Evolutionary conservation across 805 yeast species (phyloP).

Genomic region (Ogataea wickerhamii): DNA sequence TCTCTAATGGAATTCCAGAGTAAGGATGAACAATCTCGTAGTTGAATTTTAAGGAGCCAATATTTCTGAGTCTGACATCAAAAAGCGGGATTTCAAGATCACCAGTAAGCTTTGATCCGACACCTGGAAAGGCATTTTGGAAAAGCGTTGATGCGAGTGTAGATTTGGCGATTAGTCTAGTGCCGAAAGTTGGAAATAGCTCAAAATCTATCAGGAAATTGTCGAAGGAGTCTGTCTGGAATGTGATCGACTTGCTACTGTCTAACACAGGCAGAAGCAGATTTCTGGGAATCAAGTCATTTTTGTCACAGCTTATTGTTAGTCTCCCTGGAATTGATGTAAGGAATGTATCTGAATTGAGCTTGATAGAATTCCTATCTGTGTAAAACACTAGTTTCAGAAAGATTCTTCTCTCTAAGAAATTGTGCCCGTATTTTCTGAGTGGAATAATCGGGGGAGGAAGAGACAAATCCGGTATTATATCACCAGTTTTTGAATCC

Average conservation of each 20-base stretch:
- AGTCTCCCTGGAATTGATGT: slow-evolving; percentile 71
- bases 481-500: slow-evolving; percentile 47
- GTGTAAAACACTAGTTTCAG: slow-evolving; percentile 69
- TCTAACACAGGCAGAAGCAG: slow-evolving; percentile 74
- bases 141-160: slow-evolving; percentile 65
- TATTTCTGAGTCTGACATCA: slow-evolving; percentile 73
- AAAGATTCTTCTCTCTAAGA: slow-evolving; percentile 83
- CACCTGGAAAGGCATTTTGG: slow-evolving; percentile 33
- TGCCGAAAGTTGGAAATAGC: slow-evolving; percentile 91
- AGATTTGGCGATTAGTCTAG: slow-evolving; percentile 85
- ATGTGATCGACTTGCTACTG: slow-evolving; percentile 60
- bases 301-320: slow-evolving; percentile 69
- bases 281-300: slow-evolving; percentile 86
- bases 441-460: slow-evolving; percentile 97
- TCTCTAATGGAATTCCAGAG: slow-evolving; percentile 76
- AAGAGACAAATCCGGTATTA: slow-evolving; percentile 83
- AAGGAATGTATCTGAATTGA: slow-evolving; percentile 42
- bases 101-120: slow-evolving; percentile 37
- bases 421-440: slow-evolving; percentile 92
- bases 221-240: slow-evolving; percentile 77
- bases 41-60: slow-evolving; percentile 75
- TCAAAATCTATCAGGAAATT: slow-evolving; percentile 80
- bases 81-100: slow-evolving; percentile 63
- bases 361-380: slow-evolving; percentile 40
- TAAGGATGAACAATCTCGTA: slow-evolving; percentile 89